These are phyloP conservation scores for Arthrinium puccinioides DNA, from an alignment of 2,329 filamentous ascomycete genomes.

Conservation along the genomic window DNA sequence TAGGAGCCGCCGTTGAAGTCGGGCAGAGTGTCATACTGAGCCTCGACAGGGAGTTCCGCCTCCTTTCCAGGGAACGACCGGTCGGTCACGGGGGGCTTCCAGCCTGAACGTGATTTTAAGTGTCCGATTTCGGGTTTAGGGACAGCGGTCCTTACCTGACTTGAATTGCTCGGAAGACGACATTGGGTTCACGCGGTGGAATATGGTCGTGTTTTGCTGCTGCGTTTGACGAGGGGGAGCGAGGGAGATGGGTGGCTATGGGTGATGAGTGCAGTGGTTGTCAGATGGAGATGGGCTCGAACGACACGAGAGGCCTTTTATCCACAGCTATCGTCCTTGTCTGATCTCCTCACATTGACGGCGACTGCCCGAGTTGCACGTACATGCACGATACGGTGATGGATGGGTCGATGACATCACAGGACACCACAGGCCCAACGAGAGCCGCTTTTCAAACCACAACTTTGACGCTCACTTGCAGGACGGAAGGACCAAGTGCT, in stretches of 20 bases:
- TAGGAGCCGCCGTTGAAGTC: constrained; percentile 60
- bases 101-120: not conserved
- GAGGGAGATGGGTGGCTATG: no score
- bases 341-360: no score
- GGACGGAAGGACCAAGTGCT: no score
- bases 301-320: no score
- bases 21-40: constrained; percentile 59
- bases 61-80: constrained; percentile 37
- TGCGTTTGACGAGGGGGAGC: no score
- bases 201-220: not conserved
- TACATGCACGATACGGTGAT: constrained; percentile 2
- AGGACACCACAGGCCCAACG: not conserved
- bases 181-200: no score
- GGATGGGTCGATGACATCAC: constrained; percentile 4
- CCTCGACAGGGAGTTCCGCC: constrained; percentile 43
- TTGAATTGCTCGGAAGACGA: not conserved
- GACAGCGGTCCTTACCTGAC: not conserved
- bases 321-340: no score
- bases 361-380: no score
- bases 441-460: constrained; percentile 1
- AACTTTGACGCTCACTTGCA: no score
- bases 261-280: no score
- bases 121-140: not conserved
- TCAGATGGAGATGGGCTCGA: no score
- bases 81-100: constrained; percentile 24